Evolutionary conservation across 106 monocot species (phyloP).

Genomic region (Agapanthus africanus): DNA sequence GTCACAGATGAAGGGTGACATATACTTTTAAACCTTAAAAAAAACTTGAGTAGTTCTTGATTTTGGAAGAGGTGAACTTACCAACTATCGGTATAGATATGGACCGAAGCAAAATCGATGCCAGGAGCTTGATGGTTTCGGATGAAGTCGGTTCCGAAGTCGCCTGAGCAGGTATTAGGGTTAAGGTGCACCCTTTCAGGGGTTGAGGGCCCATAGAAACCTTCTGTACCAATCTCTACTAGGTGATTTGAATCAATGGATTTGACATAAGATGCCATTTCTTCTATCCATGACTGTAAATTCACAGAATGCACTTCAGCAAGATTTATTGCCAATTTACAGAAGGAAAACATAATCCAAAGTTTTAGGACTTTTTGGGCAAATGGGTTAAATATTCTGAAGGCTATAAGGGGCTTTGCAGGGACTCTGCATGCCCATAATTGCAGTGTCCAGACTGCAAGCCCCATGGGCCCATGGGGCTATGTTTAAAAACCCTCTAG

Average conservation of each 20-base stretch:
- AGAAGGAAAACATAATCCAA: too few species aligned
- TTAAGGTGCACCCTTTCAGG: constrained; percentile 52
- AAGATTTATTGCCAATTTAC: too few species aligned
- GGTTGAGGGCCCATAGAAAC: constrained; percentile 79
- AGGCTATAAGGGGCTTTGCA: too few species aligned
- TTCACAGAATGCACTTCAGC: not conserved
- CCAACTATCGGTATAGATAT: constrained; percentile 82
- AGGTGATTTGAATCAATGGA: constrained; percentile 69
- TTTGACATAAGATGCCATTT: constrained; percentile 78
- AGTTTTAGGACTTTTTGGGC: too few species aligned
- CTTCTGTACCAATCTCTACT: constrained; percentile 60
- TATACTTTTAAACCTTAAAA: too few species aligned
- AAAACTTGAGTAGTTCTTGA: not conserved
- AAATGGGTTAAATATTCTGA: too few species aligned
- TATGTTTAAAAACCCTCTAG: too few species aligned
- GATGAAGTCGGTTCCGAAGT: constrained; percentile 73
- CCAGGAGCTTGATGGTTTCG: constrained; percentile 61
- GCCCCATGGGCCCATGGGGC: too few species aligned
- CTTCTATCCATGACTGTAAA: constrained; percentile 80
- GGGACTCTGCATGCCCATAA: too few species aligned
- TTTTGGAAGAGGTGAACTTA: constrained; percentile 8
- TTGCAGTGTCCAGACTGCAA: too few species aligned
- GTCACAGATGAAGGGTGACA: too few species aligned
- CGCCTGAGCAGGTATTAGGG: constrained; percentile 29
- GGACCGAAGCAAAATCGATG: constrained; percentile 80